These are phyloP conservation scores for Diaporthe sp. DNA, from an alignment of 2,329 filamentous ascomycete genomes.

Conservation along the genomic window DNA sequence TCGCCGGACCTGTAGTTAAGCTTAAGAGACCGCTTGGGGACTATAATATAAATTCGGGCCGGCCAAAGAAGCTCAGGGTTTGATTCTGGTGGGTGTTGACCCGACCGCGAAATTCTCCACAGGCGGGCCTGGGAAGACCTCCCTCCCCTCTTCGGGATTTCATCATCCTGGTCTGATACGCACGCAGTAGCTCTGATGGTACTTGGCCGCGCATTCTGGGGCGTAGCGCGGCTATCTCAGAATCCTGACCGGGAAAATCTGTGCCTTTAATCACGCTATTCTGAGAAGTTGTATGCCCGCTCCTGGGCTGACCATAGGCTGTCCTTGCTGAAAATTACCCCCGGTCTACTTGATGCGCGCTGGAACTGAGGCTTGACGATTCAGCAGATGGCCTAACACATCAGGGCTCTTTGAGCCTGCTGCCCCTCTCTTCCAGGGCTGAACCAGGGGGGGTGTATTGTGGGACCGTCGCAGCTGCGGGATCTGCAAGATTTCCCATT, in stretches of 20 bases:
- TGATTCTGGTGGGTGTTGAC: conserved; percentile 1
- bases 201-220: conserved; percentile 13
- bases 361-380: background rate
- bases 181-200: conserved; percentile 11
- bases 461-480: conserved; percentile 30
- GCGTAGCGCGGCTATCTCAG: conserved; percentile 37
- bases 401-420: conserved; percentile 5
- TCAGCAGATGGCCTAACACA: background rate
- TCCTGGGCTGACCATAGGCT: conserved; percentile 4
- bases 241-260: background rate
- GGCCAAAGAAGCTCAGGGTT: conserved; percentile 13
- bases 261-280: conserved; percentile 5
- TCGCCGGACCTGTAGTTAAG: conserved; percentile 27
- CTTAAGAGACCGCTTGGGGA: background rate
- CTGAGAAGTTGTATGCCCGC: background rate
- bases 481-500: conserved; percentile 36
- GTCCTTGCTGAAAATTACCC: background rate
- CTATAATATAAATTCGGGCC: conserved; percentile 20
- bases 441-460: conserved; percentile 29
- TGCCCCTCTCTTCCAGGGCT: conserved; percentile 36
- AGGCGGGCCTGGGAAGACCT: conserved; percentile 17
- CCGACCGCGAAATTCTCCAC: conserved; percentile 21
- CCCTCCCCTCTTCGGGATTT: conserved; percentile 8
- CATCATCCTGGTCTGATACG: conserved; percentile 35
- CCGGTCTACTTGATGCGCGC: background rate